Evolutionary conservation across 169 alveolate species (phyloP).

Genomic region (Cyclospora cayetanensis): DNA sequence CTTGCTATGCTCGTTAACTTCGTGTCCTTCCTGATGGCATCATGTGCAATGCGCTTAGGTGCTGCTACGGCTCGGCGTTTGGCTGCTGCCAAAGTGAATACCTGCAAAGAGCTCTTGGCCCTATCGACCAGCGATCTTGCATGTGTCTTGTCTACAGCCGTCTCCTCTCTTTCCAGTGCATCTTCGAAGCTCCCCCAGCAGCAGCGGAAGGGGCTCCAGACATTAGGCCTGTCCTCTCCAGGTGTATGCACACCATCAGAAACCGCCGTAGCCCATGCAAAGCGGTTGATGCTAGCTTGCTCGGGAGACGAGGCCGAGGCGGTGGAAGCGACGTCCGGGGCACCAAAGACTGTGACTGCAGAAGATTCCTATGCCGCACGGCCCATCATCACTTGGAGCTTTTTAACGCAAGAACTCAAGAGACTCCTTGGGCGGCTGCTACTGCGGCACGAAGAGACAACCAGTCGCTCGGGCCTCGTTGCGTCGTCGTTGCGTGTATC

Average conservation of each 20-base stretch:
- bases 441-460: neutral
- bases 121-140: neutral
- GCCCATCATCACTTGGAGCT: neutral
- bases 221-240: neutral
- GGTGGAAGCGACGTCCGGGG: neutral
- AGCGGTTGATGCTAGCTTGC: neutral
- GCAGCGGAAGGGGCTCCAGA: neutral
- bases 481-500: neutral
- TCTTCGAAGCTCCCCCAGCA: neutral
- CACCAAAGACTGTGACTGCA: constrained; percentile 23
- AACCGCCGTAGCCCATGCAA: neutral
- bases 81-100: neutral
- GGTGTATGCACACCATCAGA: neutral
- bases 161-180: neutral
- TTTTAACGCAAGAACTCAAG: neutral
- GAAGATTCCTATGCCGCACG: constrained; percentile 48
- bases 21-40: too few relatives aligned
- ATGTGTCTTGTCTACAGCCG: neutral
- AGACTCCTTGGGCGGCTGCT: constrained; percentile 8
- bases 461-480: neutral
- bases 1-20: too few relatives aligned
- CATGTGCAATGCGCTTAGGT: neutral
- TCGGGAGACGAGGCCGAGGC: constrained; percentile 14
- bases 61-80: neutral
- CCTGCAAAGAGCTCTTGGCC: neutral